Evolutionary conservation across 768 basidiomycete genomes (phyloP).

Genomic region (Russula sp.): DNA sequence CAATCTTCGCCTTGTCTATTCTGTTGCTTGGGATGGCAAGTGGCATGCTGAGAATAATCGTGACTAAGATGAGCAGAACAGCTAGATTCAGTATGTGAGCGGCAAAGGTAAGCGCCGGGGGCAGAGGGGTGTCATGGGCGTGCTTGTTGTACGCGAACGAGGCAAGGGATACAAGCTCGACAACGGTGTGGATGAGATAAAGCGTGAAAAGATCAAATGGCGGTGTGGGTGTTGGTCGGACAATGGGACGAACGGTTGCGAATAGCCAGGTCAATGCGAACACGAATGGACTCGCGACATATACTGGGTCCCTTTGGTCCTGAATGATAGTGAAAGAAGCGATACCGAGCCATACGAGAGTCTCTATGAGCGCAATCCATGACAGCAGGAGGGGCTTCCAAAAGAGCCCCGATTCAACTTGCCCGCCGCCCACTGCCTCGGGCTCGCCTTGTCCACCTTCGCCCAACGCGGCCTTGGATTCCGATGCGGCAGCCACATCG

Average conservation of each 20-base stretch:
- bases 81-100: slow-evolving; percentile 39
- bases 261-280: slow-evolving; percentile 62
- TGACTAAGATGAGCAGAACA: slow-evolving; percentile 39
- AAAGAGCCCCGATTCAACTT: slow-evolving; percentile 33
- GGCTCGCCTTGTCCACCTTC: neutral
- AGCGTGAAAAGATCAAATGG: slow-evolving; percentile 60
- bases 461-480: neutral
- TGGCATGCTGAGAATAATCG: slow-evolving; percentile 55
- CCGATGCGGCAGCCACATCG: neutral
- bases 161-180: slow-evolving; percentile 45
- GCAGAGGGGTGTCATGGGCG: slow-evolving; percentile 40
- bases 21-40: slow-evolving; percentile 52
- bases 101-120: slow-evolving; percentile 29
- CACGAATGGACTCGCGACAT: slow-evolving; percentile 39
- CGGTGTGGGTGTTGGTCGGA: slow-evolving; percentile 48
- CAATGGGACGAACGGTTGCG: slow-evolving; percentile 49
- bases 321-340: slow-evolving; percentile 49
- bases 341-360: slow-evolving; percentile 52
- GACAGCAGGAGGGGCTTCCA: slow-evolving; percentile 59
- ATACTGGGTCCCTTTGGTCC: slow-evolving; percentile 31
- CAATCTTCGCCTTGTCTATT: slow-evolving; percentile 54
- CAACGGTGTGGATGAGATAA: slow-evolving; percentile 44
- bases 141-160: slow-evolving; percentile 48
- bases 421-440: slow-evolving; percentile 20
- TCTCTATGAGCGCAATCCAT: slow-evolving; percentile 49